phyloP scores from a whole-genome alignment of 768 basidiomycete species.

The Chalciporus chontae region DNA sequence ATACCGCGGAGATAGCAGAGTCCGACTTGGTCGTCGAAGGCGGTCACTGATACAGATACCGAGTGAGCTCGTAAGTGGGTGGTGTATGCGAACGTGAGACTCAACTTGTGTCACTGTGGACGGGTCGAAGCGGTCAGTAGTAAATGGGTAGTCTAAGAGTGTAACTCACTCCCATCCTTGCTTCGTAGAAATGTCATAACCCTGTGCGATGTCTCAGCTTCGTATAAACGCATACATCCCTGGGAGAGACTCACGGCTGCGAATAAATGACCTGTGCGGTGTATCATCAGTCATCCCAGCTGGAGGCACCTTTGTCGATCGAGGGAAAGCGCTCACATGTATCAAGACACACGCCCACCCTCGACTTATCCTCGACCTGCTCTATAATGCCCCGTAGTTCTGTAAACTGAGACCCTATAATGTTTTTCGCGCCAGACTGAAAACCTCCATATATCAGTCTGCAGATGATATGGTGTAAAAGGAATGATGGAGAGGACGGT shows the following conservation, averaged over 20 bases:
- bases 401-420: constrained; percentile 68
- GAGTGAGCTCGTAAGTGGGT: not conserved
- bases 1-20: constrained; percentile 72
- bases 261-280: constrained; percentile 64
- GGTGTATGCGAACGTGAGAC: not conserved
- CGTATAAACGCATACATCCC: constrained; percentile 36
- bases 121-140: not conserved
- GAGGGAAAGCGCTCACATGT: constrained; percentile 53
- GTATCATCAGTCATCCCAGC: not conserved
- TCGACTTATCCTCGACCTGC: constrained; percentile 63
- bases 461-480: not conserved
- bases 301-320: not conserved
- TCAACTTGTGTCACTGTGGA: constrained; percentile 25
- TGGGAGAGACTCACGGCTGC: constrained; percentile 58
- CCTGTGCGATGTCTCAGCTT: constrained; percentile 37
- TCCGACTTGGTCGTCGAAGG: constrained; percentile 69
- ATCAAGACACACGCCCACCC: constrained; percentile 83
- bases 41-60: constrained; percentile 41
- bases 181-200: constrained; percentile 75
- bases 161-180: constrained; percentile 64
- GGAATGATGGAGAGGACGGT: no score
- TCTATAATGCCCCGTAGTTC: constrained; percentile 69
- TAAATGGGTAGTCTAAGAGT: not conserved
- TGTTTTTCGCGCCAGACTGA: constrained; percentile 77
- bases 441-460: not conserved